phyloP scores from a whole-genome alignment of 2,329 filamentous ascomycete genomes.

The Colletotrichum incanum region DNA sequence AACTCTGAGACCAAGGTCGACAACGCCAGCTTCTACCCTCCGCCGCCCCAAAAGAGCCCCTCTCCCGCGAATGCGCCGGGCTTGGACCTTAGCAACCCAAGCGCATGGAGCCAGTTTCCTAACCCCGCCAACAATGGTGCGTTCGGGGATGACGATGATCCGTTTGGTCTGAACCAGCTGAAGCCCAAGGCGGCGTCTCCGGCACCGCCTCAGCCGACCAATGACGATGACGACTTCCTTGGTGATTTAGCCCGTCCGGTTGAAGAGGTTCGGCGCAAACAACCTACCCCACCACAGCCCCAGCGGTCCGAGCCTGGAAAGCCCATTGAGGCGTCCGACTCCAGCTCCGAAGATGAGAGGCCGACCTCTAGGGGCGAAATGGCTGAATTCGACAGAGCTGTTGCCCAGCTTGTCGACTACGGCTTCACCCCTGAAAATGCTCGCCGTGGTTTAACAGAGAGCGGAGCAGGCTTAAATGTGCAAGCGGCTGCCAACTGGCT shows the following conservation, averaged over 20 bases:
- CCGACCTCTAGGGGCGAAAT: slow-evolving; percentile 46
- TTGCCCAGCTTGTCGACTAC: slow-evolving; percentile 94
- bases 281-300: slow-evolving; percentile 54
- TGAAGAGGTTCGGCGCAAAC: slow-evolving; percentile 71
- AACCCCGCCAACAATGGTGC: slow-evolving; percentile 49
- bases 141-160: slow-evolving; percentile 84
- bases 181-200: slow-evolving; percentile 58
- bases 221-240: slow-evolving; percentile 74
- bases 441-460: slow-evolving; percentile 84
- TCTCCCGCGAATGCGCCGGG: slow-evolving; percentile 62
- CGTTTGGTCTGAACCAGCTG: slow-evolving; percentile 84
- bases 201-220: slow-evolving; percentile 45
- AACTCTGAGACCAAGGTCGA: slow-evolving; percentile 77
- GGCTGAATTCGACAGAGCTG: slow-evolving; percentile 78
- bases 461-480: slow-evolving; percentile 83
- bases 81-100: slow-evolving; percentile 69
- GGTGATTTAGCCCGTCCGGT: slow-evolving; percentile 77
- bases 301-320: slow-evolving; percentile 68
- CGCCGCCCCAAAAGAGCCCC: slow-evolving; percentile 61
- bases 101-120: slow-evolving; percentile 65
- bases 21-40: slow-evolving; percentile 76
- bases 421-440: slow-evolving; percentile 91
- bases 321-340: slow-evolving; percentile 67
- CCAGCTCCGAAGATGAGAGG: slow-evolving; percentile 63
- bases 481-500: slow-evolving; percentile 92